These are phyloP conservation scores for Magnusiomyces suaveolens DNA, from an alignment of 1,139 yeast species.

Conservation along the genomic window DNA sequence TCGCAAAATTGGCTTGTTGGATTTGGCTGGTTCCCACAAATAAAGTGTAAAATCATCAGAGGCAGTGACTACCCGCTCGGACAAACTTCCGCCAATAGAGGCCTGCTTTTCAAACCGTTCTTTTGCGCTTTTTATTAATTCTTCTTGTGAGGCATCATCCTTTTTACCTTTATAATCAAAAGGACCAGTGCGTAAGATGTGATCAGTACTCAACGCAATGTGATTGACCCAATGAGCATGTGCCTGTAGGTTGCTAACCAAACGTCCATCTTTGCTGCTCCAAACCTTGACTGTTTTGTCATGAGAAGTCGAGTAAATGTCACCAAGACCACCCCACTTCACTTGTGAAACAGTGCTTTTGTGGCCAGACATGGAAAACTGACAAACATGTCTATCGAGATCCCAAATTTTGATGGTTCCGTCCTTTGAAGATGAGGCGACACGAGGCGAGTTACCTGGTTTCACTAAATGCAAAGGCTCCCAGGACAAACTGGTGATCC, in stretches of 20 bases:
- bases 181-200: constrained; percentile 75
- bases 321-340: constrained; percentile 89
- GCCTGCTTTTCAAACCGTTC: constrained; percentile 72
- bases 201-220: constrained; percentile 82
- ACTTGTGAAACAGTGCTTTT: constrained; percentile 85
- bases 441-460: constrained; percentile 55
- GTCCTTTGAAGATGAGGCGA: constrained; percentile 87
- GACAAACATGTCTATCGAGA: constrained; percentile 56
- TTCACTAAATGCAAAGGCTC: constrained; percentile 81
- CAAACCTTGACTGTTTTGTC: constrained; percentile 91
- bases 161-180: constrained; percentile 51
- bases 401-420: constrained; percentile 90
- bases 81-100: constrained; percentile 52
- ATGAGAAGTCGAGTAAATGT: constrained; percentile 84
- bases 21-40: constrained; percentile 83
- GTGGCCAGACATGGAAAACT: constrained; percentile 77
- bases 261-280: constrained; percentile 74
- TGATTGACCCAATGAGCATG: constrained; percentile 99
- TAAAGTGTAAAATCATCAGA: constrained; percentile 97
- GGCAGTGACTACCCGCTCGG: constrained; percentile 86
- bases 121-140: constrained; percentile 47
- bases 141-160: constrained; percentile 35
- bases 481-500: constrained; percentile 88
- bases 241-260: constrained; percentile 68
- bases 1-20: constrained; percentile 74